These are phyloP conservation scores for Metschnikowia henanensis DNA, from an alignment of 805 yeast genomes.

Conservation along the genomic window DNA sequence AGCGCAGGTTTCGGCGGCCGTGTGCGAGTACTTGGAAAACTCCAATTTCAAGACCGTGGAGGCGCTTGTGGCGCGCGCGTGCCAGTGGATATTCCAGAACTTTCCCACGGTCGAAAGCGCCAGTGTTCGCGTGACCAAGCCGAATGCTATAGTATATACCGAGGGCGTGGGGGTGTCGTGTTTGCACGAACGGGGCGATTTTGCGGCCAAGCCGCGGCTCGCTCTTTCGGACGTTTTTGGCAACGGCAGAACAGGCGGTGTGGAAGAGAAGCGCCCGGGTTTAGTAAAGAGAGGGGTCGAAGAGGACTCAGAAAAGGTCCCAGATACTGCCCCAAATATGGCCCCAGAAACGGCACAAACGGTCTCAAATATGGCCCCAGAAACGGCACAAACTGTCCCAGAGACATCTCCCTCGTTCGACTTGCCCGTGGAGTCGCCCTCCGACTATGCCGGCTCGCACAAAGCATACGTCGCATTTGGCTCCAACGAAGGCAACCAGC, in stretches of 20 bases:
- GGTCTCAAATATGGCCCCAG: no score
- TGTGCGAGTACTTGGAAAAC: constrained; percentile 61
- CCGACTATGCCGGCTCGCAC: constrained; percentile 31
- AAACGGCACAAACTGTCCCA: neutral
- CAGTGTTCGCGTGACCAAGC: constrained; percentile 71
- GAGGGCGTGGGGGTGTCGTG: constrained; percentile 90
- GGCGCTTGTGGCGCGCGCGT: constrained; percentile 76
- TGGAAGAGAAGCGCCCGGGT: no score
- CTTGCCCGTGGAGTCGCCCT: constrained; percentile 27
- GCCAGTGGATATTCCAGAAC: constrained; percentile 52
- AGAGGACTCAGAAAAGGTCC: no score
- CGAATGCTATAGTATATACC: constrained; percentile 84
- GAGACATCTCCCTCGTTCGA: constrained; percentile 23
- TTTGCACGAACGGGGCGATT: constrained; percentile 45
- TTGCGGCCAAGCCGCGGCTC: constrained; percentile 22
- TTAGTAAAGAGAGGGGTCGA: no score
- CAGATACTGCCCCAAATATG: no score
- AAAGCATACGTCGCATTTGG: constrained; percentile 85
- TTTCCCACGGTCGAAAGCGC: constrained; percentile 34
- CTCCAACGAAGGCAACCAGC: constrained; percentile 75
- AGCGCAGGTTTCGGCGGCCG: constrained; percentile 33
- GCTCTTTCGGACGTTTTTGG: constrained; percentile 11
- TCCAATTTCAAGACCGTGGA: constrained; percentile 91
- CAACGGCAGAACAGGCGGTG: no score
- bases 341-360: no score